Evolutionary conservation across 1,284 basidiomycete genomes (phyloP), one percentile per base, ranked within the genome.

Genomic region (Hemileia vastatrix): DNA sequence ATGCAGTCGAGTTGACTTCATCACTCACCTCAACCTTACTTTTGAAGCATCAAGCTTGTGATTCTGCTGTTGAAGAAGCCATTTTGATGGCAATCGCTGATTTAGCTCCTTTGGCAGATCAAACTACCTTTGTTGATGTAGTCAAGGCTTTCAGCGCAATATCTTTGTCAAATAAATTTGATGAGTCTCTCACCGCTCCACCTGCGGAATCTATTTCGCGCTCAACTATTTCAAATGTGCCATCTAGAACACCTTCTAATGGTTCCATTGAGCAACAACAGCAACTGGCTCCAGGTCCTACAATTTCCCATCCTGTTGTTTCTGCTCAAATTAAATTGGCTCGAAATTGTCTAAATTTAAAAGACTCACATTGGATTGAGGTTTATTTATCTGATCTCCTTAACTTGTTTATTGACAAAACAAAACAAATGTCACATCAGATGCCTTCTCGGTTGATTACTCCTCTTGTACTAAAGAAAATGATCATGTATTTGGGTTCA

Each of bases 41-140:
- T 23, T 94, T 96, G 78, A 83, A 91, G 23, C 79, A 95, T 24
- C 84, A 87, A 23, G 84, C 84, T 9, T 87, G 88, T 4, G 89
- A 94, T 70, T 84, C 88, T 0, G 83, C 84, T 0, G 86, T 90
- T 3, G 91, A 95, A 76, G 88, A 90, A 27, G 87, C 90, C 1
- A 93, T 96, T 67, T 85, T 92, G 3, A 87, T 87, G 74, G 92
- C 91, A 72, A 80, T 97, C 6, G 90, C 95, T 3, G 90, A 93
- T 62, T 81, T 97, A 21, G 91, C 90, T 0, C 79, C 94, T 27
- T 82, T 83, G 49, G 86, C 88, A 1, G 86, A 88, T 1, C 82
- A 86, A 64, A 81, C 80, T 64, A 83, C 88, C 6, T 92, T 96
- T 70, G 76, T 84, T 24, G 93, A 96, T 67, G 87, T 95, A 64